A percentile compares a stretch with the other conserved stretches of the same genome.
These are phyloP conservation scores for Glebionis coronaria DNA, from an alignment of 129 eudicot species.

Conservation along the genomic window DNA sequence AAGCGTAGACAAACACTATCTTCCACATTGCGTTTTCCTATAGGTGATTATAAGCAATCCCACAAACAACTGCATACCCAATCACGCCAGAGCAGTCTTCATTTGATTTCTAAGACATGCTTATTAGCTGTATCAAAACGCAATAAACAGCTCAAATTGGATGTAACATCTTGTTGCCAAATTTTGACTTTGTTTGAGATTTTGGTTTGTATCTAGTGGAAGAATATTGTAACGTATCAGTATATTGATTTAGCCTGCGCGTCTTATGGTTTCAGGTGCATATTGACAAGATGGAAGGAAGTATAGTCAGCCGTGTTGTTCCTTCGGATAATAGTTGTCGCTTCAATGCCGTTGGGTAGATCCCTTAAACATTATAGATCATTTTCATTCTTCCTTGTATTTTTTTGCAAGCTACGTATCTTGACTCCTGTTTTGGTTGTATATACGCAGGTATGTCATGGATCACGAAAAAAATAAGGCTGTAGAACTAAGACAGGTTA, in stretches of 20 bases:
- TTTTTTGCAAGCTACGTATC: neutral
- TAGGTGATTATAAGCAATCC: no score
- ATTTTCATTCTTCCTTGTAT: neutral
- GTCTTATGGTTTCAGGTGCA: constrained; percentile 31
- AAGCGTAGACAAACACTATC: no score
- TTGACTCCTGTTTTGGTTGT: constrained; percentile 12
- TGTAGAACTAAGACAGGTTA: constrained; percentile 87
- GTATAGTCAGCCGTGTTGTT: constrained; percentile 74
- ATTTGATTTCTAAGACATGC: no score
- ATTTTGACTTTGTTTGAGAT: neutral
- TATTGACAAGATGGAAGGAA: constrained; percentile 69
- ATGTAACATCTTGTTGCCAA: constrained; percentile 16
- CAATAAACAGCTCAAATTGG: neutral
- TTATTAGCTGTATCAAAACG: no score
- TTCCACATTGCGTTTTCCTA: no score
- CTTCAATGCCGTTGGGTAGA: constrained; percentile 92
- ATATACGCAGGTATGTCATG: constrained; percentile 71
- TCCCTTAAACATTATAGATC: constrained; percentile 1
- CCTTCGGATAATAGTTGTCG: constrained; percentile 98
- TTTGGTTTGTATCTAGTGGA: neutral
- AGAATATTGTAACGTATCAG: constrained; percentile 6
- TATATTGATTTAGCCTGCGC: neutral
- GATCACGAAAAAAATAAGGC: constrained; percentile 89
- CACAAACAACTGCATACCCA: no score
- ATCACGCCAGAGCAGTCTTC: no score